Base-by-base conservation (phyloP, 805 yeast genomes). In the Sungouiozyma ichnusensis region DNA sequence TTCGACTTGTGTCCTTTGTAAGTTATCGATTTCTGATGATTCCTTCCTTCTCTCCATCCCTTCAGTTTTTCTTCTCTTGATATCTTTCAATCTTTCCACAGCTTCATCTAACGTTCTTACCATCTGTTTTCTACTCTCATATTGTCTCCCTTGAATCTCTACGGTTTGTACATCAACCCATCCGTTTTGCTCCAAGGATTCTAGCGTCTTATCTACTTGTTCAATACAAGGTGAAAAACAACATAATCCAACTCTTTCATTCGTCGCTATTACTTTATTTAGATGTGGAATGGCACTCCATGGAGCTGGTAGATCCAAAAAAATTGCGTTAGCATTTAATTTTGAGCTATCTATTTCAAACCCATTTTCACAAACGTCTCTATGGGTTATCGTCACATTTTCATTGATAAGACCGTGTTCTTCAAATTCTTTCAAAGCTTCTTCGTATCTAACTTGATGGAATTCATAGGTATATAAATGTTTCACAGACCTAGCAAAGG, bases 141-240 rank as follows among this genome's bases (percentile, higher is more conserved):
- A 90, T 50, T 84, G 74, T 51, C 74, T 77, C 6, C 88, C 85
- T 35, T 82, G 80, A 38, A 87, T 79, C 57, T 90, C 97, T 3
- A 90, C 94, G 88, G 86, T 84, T 62, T 92, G 95, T 17, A 92
- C 78, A 15, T 76, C 72, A 4, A 74, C 71, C 95, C 97, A 92
- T 1, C 94, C 95, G 35, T 79, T 60, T 29, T 68, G 72, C 50
- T 81, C 79, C 44, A 92, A 65, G 0, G 84, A 81, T 48, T 76
- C 81, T 11, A 90, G 77, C 0, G 97, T 85, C 57, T 84, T 81
- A 44, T 81, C 81, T 3, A 92, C 98, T 65, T 92, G 99, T 64
- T 92, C 99, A 38, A 92, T 84, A 63, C 99, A 92, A 8, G 99
- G 99, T 33, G 95, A 85, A 58, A 92, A 92, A 63, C 98, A 92